Conservation (phyloP, 208 protist genomes). For the Crithidia brevicula region DNA sequence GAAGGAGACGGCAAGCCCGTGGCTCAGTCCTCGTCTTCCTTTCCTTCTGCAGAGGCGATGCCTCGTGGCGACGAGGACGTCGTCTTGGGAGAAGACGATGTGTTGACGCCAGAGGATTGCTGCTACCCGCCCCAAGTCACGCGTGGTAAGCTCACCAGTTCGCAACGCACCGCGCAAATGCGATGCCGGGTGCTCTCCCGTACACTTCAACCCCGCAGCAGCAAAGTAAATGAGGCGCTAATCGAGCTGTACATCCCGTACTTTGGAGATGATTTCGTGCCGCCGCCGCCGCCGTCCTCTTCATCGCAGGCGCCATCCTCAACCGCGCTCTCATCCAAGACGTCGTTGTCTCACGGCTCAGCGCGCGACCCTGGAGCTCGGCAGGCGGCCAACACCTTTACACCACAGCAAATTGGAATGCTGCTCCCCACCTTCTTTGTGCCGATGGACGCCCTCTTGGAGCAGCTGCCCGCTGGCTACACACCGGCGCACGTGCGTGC, state of each 20-base stretch:
- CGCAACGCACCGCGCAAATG: too few species aligned
- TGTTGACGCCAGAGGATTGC: background rate
- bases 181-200: too few species aligned
- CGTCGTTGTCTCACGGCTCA: too few species aligned
- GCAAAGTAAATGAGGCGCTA: background rate
- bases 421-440: constrained; percentile 66
- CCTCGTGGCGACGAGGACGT: background rate
- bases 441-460: constrained; percentile 46
- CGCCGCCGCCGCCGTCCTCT: constrained; percentile 34
- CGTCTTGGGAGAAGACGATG: background rate
- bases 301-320: too few species aligned
- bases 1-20: too few species aligned
- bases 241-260: constrained; percentile 7
- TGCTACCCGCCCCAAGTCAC: too few species aligned
- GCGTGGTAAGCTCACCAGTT: too few species aligned
- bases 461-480: constrained; percentile 53
- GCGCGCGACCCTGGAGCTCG: too few species aligned
- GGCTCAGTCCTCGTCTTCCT: too few species aligned
- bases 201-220: background rate
- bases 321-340: too few species aligned
- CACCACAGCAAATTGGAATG: constrained; percentile 48
- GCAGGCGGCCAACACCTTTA: constrained; percentile 29
- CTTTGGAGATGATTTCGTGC: constrained; percentile 35
- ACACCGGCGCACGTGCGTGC: constrained; percentile 46
- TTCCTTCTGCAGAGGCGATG: too few species aligned